Base-by-base conservation (phyloP, 2,329 filamentous ascomycete species). In the Trichoderma hamatum region DNA sequence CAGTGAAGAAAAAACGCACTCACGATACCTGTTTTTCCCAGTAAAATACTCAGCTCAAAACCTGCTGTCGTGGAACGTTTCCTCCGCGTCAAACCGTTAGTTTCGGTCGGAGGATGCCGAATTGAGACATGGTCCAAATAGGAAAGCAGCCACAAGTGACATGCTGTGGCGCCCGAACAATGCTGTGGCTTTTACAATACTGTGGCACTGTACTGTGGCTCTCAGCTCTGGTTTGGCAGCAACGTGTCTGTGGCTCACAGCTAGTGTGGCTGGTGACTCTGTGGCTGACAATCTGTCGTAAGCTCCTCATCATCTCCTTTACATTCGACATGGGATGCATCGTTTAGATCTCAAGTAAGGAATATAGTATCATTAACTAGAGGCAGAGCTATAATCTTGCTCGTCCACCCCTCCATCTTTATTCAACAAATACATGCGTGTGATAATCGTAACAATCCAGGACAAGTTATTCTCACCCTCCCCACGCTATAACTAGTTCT, bases 361-460 rank as follows among this genome's bases (percentile, higher is more conserved):
- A 30, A 7, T 30, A 43, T 43, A 43, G 39, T 66, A 34, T 28
- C 56, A 58, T 58, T 34, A 58, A 65, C 26, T 16, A 62, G 59
- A 51, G 4, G 13, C 5, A 36, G 28, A 58, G 30, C 7, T 13
- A 19, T 56, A 16, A 56, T 30, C 54, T 34, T 28, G 28, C 54
- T 32, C 46, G n/a, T 28, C 36, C 26, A 16, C 34, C 43, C 21
- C 46, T 43, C 46, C 56, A 46, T 61, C 64, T 58, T 67, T 58
- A 46, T 67, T 28, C 10, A 10, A 34, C 51, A 68, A 34, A 46
- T 54, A 58, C 51, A 49, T 58, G 24, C 51, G 63, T 66, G 63
- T 16, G 30, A 34, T 46, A 58, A 56, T 56, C 43, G 32, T 54
- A 39, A 62, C n/a, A 55, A 19, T 30, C 43, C 43, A 49, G 34